Conservation (phyloP, 371 early-diverging fungal genomes). For the Amoeboradix gromovi region DNA sequence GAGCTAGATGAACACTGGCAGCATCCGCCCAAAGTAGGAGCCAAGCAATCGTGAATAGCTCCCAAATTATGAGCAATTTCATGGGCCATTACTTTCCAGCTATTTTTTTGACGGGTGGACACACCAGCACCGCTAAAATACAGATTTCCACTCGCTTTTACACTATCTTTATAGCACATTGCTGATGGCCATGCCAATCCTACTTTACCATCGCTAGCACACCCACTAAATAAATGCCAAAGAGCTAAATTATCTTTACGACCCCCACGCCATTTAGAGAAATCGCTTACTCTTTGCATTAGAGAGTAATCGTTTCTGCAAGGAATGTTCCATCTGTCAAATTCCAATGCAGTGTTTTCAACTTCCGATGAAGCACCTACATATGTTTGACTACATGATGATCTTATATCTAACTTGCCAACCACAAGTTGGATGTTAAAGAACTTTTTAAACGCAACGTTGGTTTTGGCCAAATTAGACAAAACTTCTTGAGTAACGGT, state of each 20-base stretch:
- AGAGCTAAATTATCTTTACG: not conserved
- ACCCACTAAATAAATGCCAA: not conserved
- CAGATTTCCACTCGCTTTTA: not conserved
- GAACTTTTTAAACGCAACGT: not conserved
- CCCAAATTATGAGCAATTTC: conserved; percentile 5
- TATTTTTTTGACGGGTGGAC: not conserved
- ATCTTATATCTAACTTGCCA: not conserved
- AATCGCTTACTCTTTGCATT: conserved; percentile 3
- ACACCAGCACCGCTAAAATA: not conserved
- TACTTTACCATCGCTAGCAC: not conserved
- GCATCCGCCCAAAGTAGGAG: too few species aligned
- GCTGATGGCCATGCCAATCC: not conserved
- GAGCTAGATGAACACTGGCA: not conserved
- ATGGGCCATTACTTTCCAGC: conserved; percentile 3
- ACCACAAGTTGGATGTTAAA: not conserved
- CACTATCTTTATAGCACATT: not conserved
- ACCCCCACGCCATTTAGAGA: conserved; percentile 2
- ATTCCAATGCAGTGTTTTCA: not conserved
- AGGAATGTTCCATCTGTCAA: conserved; percentile 1
- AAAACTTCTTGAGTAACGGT: not conserved
- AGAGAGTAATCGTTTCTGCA: conserved; percentile 1
- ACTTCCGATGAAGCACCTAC: not conserved
- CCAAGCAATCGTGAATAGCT: conserved; percentile 4
- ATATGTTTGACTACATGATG: not conserved
- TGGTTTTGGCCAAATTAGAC: not conserved